phyloP scores from a whole-genome alignment of 1,284 basidiomycete genomes.

The Wallemia ichthyophaga region DNA sequence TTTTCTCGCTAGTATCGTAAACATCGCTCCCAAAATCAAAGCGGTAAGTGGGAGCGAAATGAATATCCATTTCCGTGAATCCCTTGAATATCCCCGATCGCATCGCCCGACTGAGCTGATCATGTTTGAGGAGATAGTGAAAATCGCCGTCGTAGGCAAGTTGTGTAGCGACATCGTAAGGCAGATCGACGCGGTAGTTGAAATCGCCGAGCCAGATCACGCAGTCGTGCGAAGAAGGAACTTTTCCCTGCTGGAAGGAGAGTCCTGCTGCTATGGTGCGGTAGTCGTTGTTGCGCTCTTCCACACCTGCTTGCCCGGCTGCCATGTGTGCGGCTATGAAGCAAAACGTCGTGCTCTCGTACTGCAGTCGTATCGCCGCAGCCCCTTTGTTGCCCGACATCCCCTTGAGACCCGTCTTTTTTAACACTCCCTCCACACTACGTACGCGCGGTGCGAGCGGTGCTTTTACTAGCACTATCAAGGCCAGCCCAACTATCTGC shows the following conservation, averaged over 20 bases:
- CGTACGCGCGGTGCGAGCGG: conserved; percentile 46
- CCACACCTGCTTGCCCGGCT: conserved; percentile 62
- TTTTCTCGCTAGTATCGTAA: conserved; percentile 90
- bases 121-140: conserved; percentile 39
- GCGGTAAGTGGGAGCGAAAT: conserved; percentile 59
- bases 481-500: conserved; percentile 82
- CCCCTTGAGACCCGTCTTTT: conserved; percentile 88
- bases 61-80: conserved; percentile 60
- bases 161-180: conserved; percentile 45
- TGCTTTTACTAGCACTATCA: conserved; percentile 55
- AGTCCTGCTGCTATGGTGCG: conserved; percentile 53
- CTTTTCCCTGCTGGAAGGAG: conserved; percentile 64
- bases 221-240: conserved; percentile 63
- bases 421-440: conserved; percentile 65
- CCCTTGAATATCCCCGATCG: conserved; percentile 43
- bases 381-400: conserved; percentile 85
- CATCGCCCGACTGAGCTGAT: conserved; percentile 53
- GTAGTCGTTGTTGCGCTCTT: conserved; percentile 79
- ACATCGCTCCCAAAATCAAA: conserved; percentile 27
- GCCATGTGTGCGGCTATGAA: conserved; percentile 88
- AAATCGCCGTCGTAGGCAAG: conserved; percentile 33
- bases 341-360: conserved; percentile 69
- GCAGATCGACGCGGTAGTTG: conserved; percentile 73
- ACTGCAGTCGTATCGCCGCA: conserved; percentile 53
- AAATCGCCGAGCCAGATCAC: conserved; percentile 76